Percentiles rank a stretch among this genome's conserved stretches.
These are phyloP conservation scores for Yamadazyma dendronema DNA, from an alignment of 1,139 yeast species.

Conservation along the genomic window DNA sequence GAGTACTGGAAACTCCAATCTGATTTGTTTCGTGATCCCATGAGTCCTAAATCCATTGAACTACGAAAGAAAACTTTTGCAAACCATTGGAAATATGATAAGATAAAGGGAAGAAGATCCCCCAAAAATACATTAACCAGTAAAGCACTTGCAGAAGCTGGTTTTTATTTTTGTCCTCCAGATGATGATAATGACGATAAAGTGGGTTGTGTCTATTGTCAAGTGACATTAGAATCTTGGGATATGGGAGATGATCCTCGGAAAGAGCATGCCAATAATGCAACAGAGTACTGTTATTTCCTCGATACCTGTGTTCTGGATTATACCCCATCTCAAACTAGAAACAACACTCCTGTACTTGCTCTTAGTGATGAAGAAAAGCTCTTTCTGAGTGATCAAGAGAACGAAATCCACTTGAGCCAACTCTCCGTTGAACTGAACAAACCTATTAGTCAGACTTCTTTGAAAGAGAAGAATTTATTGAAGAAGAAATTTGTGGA, in stretches of 20 bases:
- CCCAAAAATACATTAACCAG: slow-evolving; percentile 5
- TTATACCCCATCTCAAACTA: not conserved
- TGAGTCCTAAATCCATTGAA: slow-evolving; percentile 29
- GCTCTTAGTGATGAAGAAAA: slow-evolving; percentile 3
- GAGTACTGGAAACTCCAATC: slow-evolving; percentile 19
- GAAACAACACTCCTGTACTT: not conserved
- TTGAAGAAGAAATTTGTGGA: not conserved
- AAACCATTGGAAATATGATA: slow-evolving; percentile 54
- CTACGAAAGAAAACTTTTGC: slow-evolving; percentile 54
- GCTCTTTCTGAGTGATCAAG: slow-evolving; percentile 11
- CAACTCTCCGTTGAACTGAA: too few relatives aligned
- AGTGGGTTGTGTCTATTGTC: slow-evolving; percentile 73
- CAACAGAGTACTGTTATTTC: slow-evolving; percentile 49
- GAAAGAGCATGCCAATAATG: slow-evolving; percentile 47
- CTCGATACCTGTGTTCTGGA: slow-evolving; percentile 13
- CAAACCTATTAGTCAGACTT: not conserved
- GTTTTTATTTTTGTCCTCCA: slow-evolving; percentile 51
- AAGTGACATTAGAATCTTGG: slow-evolving; percentile 70
- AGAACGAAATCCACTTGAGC: slow-evolving; percentile 4
- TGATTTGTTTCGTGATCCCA: slow-evolving; percentile 28
- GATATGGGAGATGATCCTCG: slow-evolving; percentile 64
- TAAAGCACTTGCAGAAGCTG: slow-evolving; percentile 44
- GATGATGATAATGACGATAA: slow-evolving; percentile 51
- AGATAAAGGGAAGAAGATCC: slow-evolving; percentile 5
- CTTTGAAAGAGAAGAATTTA: slow-evolving; percentile 1